phyloP scores from a whole-genome alignment of 1,284 basidiomycete species.

The Cutaneotrichosporon mucoides region DNA sequence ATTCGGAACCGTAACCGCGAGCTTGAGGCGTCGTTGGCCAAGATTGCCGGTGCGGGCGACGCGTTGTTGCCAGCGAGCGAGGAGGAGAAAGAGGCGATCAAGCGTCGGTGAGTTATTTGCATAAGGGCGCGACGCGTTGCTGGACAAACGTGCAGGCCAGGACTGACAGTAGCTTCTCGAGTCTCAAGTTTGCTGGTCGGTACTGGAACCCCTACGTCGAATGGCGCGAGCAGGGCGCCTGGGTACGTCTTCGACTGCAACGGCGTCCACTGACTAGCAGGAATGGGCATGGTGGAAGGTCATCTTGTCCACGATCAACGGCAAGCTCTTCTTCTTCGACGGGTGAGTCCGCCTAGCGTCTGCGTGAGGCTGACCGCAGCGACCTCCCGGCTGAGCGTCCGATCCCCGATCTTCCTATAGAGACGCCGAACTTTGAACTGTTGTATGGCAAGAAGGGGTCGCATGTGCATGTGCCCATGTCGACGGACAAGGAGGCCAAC shows the following conservation, averaged over 20 bases:
- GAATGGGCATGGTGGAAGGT: constrained; percentile 48
- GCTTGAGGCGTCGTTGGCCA: constrained; percentile 22
- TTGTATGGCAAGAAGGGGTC: constrained; percentile 29
- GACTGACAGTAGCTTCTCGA: constrained; percentile 30
- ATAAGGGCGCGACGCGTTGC: no score
- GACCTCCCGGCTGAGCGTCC: constrained; percentile 37
- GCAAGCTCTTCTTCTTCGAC: constrained; percentile 41
- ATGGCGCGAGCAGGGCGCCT: constrained; percentile 54
- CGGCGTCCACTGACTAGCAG: constrained; percentile 14
- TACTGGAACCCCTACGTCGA: constrained; percentile 52
- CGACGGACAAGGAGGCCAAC: constrained; percentile 1
- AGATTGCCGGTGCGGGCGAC: constrained; percentile 21
- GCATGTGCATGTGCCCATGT: constrained; percentile 1
- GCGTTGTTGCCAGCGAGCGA: constrained; percentile 31
- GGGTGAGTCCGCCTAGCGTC: constrained; percentile 21
- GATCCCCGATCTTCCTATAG: constrained; percentile 41
- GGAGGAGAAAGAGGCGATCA: constrained; percentile 46
- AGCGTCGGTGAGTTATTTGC: constrained; percentile 34
- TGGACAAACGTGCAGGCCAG: not conserved
- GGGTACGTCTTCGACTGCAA: constrained; percentile 29
- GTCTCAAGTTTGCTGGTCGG: constrained; percentile 40
- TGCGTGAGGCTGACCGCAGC: not conserved
- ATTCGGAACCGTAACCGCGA: constrained; percentile 33
- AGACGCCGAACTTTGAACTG: constrained; percentile 38
- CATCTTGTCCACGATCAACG: constrained; percentile 39